These are phyloP conservation scores for Stephanocyclus meneghinianus DNA, from an alignment of 352 stramenopile species.

Conservation along the genomic window DNA sequence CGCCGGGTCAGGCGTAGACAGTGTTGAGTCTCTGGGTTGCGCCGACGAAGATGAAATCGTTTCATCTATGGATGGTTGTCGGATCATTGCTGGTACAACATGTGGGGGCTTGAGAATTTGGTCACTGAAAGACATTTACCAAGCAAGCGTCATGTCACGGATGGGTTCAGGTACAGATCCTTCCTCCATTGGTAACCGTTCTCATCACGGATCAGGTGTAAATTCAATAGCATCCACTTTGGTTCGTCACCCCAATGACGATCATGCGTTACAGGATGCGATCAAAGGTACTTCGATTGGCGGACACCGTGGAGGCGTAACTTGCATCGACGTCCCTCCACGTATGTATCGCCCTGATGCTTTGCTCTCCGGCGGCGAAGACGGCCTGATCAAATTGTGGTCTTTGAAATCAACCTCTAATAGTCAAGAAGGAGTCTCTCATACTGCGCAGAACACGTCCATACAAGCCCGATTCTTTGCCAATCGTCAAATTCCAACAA, in stretches of 20 bases:
- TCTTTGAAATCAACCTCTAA: slow-evolving; percentile 56
- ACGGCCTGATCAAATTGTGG: slow-evolving; percentile 83
- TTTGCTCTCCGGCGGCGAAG: slow-evolving; percentile 76
- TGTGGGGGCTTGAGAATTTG: slow-evolving; percentile 74
- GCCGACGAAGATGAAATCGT: slow-evolving; percentile 64
- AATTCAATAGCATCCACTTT: slow-evolving; percentile 12
- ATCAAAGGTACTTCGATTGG: slow-evolving; percentile 41
- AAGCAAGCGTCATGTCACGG: slow-evolving; percentile 32
- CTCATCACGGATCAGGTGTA: slow-evolving; percentile 44
- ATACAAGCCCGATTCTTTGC: slow-evolving; percentile 49
- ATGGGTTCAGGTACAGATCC: slow-evolving; percentile 2
- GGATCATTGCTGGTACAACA: slow-evolving; percentile 76
- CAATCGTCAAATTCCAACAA: slow-evolving; percentile 28
- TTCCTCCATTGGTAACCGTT: slow-evolving; percentile 20
- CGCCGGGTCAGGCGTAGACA: slow-evolving; percentile 35
- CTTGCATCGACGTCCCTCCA: slow-evolving; percentile 78
- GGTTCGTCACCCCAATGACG: slow-evolving; percentile 28
- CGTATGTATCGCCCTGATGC: slow-evolving; percentile 79
- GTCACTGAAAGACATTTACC: slow-evolving; percentile 80
- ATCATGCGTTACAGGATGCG: slow-evolving; percentile 41
- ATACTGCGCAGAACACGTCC: slow-evolving; percentile 37
- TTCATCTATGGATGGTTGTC: slow-evolving; percentile 74
- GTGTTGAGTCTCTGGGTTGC: slow-evolving; percentile 11
- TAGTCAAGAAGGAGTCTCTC: slow-evolving; percentile 12
- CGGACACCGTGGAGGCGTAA: slow-evolving; percentile 77